Base-by-base conservation (phyloP, 805 yeast species). In the Yamadazyma tumulicola region DNA sequence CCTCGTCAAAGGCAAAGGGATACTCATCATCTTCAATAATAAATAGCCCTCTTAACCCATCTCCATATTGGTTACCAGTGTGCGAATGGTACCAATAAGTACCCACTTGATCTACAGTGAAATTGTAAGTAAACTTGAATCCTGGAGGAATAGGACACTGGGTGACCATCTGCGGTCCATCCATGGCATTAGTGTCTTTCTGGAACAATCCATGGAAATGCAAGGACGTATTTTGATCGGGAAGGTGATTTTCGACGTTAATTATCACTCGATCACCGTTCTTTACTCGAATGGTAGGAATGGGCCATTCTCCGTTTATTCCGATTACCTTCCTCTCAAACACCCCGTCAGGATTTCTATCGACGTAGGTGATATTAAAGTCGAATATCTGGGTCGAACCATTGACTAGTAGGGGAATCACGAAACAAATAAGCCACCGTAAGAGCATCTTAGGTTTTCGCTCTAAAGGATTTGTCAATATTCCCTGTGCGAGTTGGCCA, bases 81-180 rank as follows among this genome's bases (percentile, higher is more conserved):
- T 84, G 94, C 4, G 87, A 78, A 54, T 84, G 94, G 56, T 83
- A 84, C 94, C 94, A 84, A 32, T 51, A 59, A 3, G 62, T 57
- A 13, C 70, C 69, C 1, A 52, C 48, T 38, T 64, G 69, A 13
- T 39, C 37, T 4, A 63, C 65, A 4, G 57, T 55, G 39, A 68
- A 68, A 47, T 68, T 58, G 46, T 68, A 67, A 13, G 59, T 37
- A 32, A 67, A 61, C 3, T 61, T 50, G 4, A 43, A 46, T 2
- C 67, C 67, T 10, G 72, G 69, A 3, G 69, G 52, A 13, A 68
- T 54, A 9, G 73, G 73, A 43, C 74, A 68, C 46, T 68, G 74
- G 13, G 72, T 67, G 24, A 67, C 64, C 58, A 61, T 54, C 42
- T 64, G 64, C 4, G 72, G 68, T 4, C 74, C 74, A 43, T 68